Conservation (phyloP, 2,329 filamentous ascomycete genomes). For the Trichoderma simmonsii region DNA sequence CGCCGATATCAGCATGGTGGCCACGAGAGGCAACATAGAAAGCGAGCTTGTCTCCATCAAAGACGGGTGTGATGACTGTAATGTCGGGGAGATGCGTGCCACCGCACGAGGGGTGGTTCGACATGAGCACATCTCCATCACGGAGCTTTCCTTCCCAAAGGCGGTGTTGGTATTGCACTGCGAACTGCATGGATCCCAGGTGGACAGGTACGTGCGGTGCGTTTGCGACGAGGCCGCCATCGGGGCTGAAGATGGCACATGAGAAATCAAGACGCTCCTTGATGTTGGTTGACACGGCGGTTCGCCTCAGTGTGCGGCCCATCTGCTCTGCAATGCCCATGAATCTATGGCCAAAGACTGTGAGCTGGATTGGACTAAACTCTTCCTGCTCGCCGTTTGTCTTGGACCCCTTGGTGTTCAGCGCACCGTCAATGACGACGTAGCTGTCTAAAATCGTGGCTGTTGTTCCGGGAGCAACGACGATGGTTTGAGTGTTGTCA, state of each 20-base stretch:
- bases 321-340: constrained; percentile 85
- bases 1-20: constrained; percentile 56
- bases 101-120: constrained; percentile 35
- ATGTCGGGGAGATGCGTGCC: constrained; percentile 40
- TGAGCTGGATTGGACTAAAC: constrained; percentile 62
- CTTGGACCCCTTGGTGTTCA: neutral
- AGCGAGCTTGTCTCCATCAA: constrained; percentile 40
- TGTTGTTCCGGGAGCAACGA: constrained; percentile 51
- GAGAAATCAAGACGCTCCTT: constrained; percentile 80
- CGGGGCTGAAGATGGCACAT: constrained; percentile 73
- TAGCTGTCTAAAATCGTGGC: constrained; percentile 36
- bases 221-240: constrained; percentile 71
- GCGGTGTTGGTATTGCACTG: constrained; percentile 64
- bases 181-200: constrained; percentile 76
- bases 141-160: constrained; percentile 57
- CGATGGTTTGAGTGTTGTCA: constrained; percentile 69
- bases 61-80: constrained; percentile 37
- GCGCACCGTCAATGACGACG: constrained; percentile 32
- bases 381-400: constrained; percentile 20
- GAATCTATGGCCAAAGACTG: constrained; percentile 76
- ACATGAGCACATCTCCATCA: constrained; percentile 37
- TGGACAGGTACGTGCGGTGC: constrained; percentile 75
- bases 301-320: constrained; percentile 77
- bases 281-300: constrained; percentile 73
- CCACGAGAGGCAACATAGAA: constrained; percentile 61